Conservation (phyloP, 192 early-diverging fungal species). For the Coemansia sp. region DNA sequence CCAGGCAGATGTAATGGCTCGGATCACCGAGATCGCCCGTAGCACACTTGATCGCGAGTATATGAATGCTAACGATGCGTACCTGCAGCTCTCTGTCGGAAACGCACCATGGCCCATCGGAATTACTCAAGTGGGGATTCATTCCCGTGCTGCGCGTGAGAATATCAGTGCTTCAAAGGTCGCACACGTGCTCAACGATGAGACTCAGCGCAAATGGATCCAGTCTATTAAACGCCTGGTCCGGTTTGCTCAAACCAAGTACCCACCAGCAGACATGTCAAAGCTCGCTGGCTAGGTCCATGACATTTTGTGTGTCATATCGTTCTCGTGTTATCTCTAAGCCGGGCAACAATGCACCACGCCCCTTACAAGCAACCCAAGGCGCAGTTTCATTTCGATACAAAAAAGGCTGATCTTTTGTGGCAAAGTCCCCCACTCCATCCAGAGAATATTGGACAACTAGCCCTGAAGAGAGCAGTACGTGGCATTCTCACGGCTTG, state of each 20-base stretch:
- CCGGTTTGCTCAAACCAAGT: slow-evolving; percentile 91
- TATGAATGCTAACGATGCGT: slow-evolving; percentile 88
- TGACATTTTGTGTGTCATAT: neutral
- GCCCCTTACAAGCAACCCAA: too few species aligned
- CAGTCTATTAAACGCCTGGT: slow-evolving; percentile 95
- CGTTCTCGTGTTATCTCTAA: neutral
- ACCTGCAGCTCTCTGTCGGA: slow-evolving; percentile 91
- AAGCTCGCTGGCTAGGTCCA: slow-evolving; percentile 40
- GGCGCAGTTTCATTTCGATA: too few species aligned
- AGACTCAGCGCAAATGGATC: slow-evolving; percentile 97
- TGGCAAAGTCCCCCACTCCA: too few species aligned
- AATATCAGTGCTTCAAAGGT: slow-evolving; percentile 95
- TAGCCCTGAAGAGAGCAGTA: too few species aligned
- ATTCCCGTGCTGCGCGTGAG: slow-evolving; percentile 94
- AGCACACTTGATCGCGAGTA: slow-evolving; percentile 85
- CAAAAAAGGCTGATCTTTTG: too few species aligned
- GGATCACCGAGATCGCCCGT: slow-evolving; percentile 89
- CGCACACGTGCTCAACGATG: slow-evolving; percentile 97
- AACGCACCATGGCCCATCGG: slow-evolving; percentile 99
- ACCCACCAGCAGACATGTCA: slow-evolving; percentile 73
- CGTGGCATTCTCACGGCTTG: too few species aligned
- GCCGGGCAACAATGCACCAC: too few species aligned
- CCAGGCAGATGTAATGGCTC: slow-evolving; percentile 81
- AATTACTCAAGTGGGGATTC: slow-evolving; percentile 95
- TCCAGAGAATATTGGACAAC: too few species aligned